Conservation (phyloP, 805 yeast genomes). For the Candida easanensis region DNA sequence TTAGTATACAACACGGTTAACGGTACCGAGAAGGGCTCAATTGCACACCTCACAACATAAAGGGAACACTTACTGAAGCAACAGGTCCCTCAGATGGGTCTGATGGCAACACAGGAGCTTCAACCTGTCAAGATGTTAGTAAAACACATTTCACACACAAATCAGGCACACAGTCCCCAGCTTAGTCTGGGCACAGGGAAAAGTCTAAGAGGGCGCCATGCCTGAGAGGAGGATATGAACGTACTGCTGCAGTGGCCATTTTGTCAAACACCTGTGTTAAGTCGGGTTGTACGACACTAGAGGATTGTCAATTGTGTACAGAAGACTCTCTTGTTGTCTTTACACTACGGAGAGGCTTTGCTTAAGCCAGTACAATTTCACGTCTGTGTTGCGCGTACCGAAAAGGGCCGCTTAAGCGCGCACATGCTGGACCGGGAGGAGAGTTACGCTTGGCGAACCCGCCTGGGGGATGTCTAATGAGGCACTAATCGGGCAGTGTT, state of each 20-base stretch:
- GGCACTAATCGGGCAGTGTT: no score
- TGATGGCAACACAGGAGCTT: conserved; percentile 17
- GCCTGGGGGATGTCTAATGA: background rate
- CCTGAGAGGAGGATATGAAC: background rate
- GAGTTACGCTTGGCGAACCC: background rate
- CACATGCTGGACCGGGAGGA: background rate
- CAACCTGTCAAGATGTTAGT: conserved; percentile 9
- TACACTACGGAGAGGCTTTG: no score
- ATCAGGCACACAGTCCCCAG: background rate
- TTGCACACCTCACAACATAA: background rate
- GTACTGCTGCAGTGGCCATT: background rate
- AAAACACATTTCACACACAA: background rate
- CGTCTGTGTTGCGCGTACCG: conserved; percentile 11
- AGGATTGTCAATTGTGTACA: background rate
- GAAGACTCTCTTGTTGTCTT: no score
- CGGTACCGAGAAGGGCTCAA: no score
- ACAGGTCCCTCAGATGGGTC: conserved; percentile 18
- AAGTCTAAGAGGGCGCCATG: background rate
- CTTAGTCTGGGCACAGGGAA: background rate
- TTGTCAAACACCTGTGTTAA: background rate
- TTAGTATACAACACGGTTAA: conserved; percentile 11
- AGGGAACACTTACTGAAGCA: conserved; percentile 17
- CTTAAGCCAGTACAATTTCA: conserved; percentile 13
- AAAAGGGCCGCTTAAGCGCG: background rate
- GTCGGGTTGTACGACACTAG: no score